Percentiles rank a stretch among this genome's conserved stretches.
phyloP scores from a whole-genome alignment of 495 filamentous ascomycete genomes.

The Daldinia decipiens region DNA sequence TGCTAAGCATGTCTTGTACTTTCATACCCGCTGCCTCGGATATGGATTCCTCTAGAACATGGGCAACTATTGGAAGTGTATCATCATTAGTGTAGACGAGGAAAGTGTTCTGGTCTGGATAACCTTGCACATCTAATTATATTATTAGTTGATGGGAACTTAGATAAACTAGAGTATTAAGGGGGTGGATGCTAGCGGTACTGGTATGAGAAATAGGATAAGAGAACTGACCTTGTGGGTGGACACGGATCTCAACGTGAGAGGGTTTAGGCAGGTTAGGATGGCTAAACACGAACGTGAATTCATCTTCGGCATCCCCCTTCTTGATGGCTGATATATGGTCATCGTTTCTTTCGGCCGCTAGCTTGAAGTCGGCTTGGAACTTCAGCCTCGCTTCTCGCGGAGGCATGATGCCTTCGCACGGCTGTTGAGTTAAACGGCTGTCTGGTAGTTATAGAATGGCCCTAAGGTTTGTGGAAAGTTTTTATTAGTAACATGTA shows the following conservation, averaged over 20 bases:
- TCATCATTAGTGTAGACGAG: conserved; percentile 53
- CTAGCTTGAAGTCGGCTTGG: conserved; percentile 34
- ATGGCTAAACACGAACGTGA: conserved; percentile 64
- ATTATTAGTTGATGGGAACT: conserved; percentile 5
- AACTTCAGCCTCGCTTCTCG: conserved; percentile 24
- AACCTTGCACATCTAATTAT: conserved; percentile 44
- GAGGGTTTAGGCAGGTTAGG: conserved; percentile 35
- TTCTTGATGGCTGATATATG: conserved; percentile 54
- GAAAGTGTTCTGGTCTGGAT: conserved; percentile 47
- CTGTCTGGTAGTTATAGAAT: not conserved
- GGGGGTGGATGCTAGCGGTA: not conserved
- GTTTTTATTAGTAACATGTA: not conserved
- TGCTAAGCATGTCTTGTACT: conserved; percentile 44
- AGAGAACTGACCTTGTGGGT: conserved; percentile 63
- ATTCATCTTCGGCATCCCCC: conserved; percentile 70
- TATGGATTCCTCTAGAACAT: conserved; percentile 44
- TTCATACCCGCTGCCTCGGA: conserved; percentile 21
- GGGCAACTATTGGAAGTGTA: conserved; percentile 40
- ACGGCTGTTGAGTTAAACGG: not conserved
- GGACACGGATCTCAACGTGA: conserved; percentile 61
- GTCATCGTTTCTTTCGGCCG: conserved; percentile 20
- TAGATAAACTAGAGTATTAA: not conserved
- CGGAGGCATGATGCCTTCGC: conserved; percentile 9
- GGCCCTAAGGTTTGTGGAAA: not conserved
- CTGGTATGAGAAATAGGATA: not conserved